Evolutionary conservation across 78 protist genomes (phyloP), one percentile per base, ranked within the genome.

Genomic region (Cavenderia fasciculata): DNA sequence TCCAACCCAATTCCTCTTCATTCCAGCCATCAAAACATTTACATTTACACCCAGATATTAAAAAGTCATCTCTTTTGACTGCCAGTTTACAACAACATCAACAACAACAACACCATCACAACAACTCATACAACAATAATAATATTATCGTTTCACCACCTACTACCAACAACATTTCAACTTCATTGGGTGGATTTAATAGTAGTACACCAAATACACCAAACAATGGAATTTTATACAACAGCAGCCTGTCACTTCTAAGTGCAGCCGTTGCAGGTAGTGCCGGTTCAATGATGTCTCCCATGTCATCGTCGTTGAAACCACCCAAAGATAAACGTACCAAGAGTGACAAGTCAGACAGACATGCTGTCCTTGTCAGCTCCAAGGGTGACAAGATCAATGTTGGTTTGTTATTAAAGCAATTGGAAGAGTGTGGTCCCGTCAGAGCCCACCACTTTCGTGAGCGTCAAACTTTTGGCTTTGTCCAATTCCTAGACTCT

Each of bases 391-490:
- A 82, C 63, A 82, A 68, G 23, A 82, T 82, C 56, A 82, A 82
- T 57, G 46, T 82, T 33, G 78, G 79, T 1, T 21, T 82, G 8
- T 46, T 82, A 12, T 56, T 82, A 33, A 82, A 82, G 49, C 90
- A 68, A 41, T 36, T 82, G 14, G 90, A 82, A 56, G 90, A 82
- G 25, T 82, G 90, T 82, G 90, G 90, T 25, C 59, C 90, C 10
- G 90, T 82, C 18, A 68, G 90, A 52, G 90, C 90, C 19, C 90
- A 82, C 23, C 90, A 87, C 70, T 87, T 87, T 33, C 47, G 93
- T 33, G 93, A 87, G 23, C 44, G 86, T 18, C 93, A 87, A 61
- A 77, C 59, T 59, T 87, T 87, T 77, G 93, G 93, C 23, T 87
- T 87, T 38, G 88, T 87, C 2, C 93, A 87, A 49, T 87, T 87